Conservation (phyloP, 2,329 filamentous ascomycete species). For the Diaporthe capsici region DNA sequence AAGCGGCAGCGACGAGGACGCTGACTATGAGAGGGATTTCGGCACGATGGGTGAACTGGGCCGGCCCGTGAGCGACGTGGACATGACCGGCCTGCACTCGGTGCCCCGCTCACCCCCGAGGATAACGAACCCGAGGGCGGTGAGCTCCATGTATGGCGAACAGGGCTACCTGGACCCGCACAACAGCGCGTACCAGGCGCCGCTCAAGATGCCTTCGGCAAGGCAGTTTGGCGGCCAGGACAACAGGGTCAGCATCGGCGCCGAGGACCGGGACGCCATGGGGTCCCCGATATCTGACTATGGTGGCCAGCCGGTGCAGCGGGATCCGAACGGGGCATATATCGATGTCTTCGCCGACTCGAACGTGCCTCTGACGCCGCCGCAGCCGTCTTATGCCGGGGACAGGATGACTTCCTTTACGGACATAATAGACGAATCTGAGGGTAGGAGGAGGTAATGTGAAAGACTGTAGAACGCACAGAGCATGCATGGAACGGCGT, state of each 20-base stretch:
- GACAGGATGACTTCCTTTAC: slow-evolving; percentile 63
- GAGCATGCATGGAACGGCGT: slow-evolving; percentile 31
- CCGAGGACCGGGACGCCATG: slow-evolving; percentile 21
- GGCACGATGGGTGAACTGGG: slow-evolving; percentile 9
- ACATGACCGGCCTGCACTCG: slow-evolving; percentile 42
- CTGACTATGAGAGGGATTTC: slow-evolving; percentile 22
- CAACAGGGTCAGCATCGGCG: slow-evolving; percentile 40
- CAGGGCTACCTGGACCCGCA: slow-evolving; percentile 39
- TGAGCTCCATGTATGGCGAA: slow-evolving; percentile 42
- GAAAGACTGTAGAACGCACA: slow-evolving; percentile 4
- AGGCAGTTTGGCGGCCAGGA: slow-evolving; percentile 42
- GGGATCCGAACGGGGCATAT: slow-evolving; percentile 62
- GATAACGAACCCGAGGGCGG: slow-evolving; percentile 42
- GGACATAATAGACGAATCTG: slow-evolving; percentile 66
- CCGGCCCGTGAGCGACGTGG: slow-evolving; percentile 42
- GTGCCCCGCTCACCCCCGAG: slow-evolving; percentile 39
- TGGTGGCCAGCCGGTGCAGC: slow-evolving; percentile 53
- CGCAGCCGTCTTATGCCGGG: slow-evolving; percentile 10
- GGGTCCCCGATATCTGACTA: slow-evolving; percentile 41
- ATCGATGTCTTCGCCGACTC: slow-evolving; percentile 69
- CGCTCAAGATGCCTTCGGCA: slow-evolving; percentile 40
- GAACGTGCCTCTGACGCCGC: slow-evolving; percentile 53
- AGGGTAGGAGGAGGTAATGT: slow-evolving; percentile 41
- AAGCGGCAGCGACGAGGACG: slow-evolving; percentile 33
- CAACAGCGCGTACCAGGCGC: slow-evolving; percentile 33